phyloP scores from a whole-genome alignment of 1,284 basidiomycete species.

The Malassezia caprae region DNA sequence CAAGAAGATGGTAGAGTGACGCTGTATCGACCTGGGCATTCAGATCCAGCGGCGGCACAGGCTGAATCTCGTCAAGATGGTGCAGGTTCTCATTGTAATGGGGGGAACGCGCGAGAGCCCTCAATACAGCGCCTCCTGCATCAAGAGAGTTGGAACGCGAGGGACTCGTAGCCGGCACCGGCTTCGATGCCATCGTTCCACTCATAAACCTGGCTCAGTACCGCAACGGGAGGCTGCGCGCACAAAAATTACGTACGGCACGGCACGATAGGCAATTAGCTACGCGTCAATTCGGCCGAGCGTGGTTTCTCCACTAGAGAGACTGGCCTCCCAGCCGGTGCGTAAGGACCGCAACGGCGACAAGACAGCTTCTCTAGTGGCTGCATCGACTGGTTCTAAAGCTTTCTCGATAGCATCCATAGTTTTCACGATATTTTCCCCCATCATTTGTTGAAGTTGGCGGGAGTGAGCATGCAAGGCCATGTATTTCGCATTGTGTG shows the following conservation, averaged over 20 bases:
- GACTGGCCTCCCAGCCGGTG: background rate
- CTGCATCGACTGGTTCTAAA: background rate
- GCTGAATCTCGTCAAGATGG: slow-evolving; percentile 49
- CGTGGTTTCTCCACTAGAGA: background rate
- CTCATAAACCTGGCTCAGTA: background rate
- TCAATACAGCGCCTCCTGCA: slow-evolving; percentile 42
- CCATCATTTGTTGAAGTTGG: background rate
- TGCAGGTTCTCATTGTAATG: slow-evolving; percentile 18
- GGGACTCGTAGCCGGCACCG: background rate
- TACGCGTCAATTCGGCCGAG: background rate
- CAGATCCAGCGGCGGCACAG: slow-evolving; percentile 11
- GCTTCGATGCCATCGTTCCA: slow-evolving; percentile 2
- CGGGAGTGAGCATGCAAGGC: background rate
- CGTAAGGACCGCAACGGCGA: background rate
- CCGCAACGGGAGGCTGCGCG: background rate
- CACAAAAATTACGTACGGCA: background rate
- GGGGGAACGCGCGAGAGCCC: slow-evolving; percentile 35
- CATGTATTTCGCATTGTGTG: slow-evolving; percentile 14
- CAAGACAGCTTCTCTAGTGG: background rate
- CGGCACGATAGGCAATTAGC: background rate
- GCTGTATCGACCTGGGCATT: background rate
- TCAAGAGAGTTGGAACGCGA: slow-evolving; percentile 37
- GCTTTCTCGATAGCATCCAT: background rate
- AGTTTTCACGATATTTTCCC: background rate
- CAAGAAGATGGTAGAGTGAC: slow-evolving; percentile 10